Base-by-base conservation (phyloP, 441 rosid species). In the Manihot esculenta region DNA sequence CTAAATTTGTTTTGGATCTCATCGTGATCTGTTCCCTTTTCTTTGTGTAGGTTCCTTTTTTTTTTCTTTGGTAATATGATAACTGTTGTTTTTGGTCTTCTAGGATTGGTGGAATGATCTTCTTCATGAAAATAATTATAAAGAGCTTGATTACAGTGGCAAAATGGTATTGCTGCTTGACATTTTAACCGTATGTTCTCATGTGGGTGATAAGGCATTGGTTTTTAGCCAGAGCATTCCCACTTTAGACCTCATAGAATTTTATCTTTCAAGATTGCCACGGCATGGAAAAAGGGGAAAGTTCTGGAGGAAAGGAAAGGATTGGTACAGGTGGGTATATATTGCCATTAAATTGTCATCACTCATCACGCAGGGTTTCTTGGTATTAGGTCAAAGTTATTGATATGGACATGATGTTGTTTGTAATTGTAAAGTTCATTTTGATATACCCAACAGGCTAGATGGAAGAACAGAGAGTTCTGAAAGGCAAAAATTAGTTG, bases 101-200 rank as follows among this genome's bases (percentile, higher is more conserved):
- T 80, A 96, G 99, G 93, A 82, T 80, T 94, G 99, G 99, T 96
- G 99, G 97, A 89, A 87, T 78, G 97, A 94, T 84, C 91, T 96
- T 81, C 92, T 96, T 76, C 84, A 72, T 62, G 87, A 86, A 74
- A 85, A 85, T 77, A 89, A 83, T 79, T 96, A 82, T 76, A 90
- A 81, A 80, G 93, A 87, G 76, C 78, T 84, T 50, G 85, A 83
- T 72, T 89, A 88, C 78, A 90, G 99, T 74, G 99, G 99, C 69
- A 96, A 96, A 87, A 92, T 96, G 98, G 97, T 96, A 73, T 81
- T 96, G 86, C 89, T 94, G 82, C 86, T 94, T 69, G 99, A 96
- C 78, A 92, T 96, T 74, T 77, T 96, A 75, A 85, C 87, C 70
- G 83, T 82, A 87, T 84, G 85, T 82, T 88, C 96, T 55, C 80